Evolutionary conservation across 495 filamentous ascomycete species (phyloP).

Genomic region (Hypoxylon lienhwacheense): DNA sequence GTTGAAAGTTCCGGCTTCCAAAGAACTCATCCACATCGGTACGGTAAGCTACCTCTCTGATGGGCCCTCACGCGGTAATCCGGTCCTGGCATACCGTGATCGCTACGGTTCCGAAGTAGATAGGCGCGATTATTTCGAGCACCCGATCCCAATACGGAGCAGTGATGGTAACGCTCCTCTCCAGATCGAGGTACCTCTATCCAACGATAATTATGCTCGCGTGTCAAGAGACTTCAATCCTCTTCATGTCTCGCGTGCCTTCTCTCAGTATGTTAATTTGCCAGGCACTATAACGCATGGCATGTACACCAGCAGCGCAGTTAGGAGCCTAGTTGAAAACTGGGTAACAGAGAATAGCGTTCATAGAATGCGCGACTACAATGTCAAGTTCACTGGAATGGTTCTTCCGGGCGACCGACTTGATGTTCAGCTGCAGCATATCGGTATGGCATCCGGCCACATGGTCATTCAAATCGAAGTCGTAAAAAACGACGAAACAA

Average conservation of each 20-base stretch:
- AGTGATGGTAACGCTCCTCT: constrained; percentile 74
- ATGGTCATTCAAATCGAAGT: constrained; percentile 90
- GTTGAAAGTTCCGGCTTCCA: constrained; percentile 74
- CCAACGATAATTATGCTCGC: constrained; percentile 84
- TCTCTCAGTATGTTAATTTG: constrained; percentile 79
- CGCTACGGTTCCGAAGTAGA: constrained; percentile 81
- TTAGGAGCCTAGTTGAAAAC: constrained; percentile 82
- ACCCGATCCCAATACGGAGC: constrained; percentile 68
- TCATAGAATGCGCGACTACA: constrained; percentile 82
- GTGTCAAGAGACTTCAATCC: constrained; percentile 91
- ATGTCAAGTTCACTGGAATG: constrained; percentile 82
- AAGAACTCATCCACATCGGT: constrained; percentile 84
- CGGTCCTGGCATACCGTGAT: constrained; percentile 82
- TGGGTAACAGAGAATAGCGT: constrained; percentile 94
- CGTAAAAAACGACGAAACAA: constrained; percentile 69
- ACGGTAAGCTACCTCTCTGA: constrained; percentile 80
- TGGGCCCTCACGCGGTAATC: constrained; percentile 73
- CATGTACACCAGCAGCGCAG: constrained; percentile 89
- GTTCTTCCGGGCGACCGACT: constrained; percentile 83
- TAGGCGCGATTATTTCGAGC: constrained; percentile 84
- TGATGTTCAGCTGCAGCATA: constrained; percentile 77
- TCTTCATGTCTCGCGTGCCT: constrained; percentile 84
- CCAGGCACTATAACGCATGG: constrained; percentile 87
- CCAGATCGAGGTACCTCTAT: constrained; percentile 73
- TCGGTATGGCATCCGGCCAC: constrained; percentile 84